Evolutionary conservation across 2,329 filamentous ascomycete genomes (phyloP), one percentile per base, ranked within the genome.

Genomic region (Botryosphaeria dothidea): DNA sequence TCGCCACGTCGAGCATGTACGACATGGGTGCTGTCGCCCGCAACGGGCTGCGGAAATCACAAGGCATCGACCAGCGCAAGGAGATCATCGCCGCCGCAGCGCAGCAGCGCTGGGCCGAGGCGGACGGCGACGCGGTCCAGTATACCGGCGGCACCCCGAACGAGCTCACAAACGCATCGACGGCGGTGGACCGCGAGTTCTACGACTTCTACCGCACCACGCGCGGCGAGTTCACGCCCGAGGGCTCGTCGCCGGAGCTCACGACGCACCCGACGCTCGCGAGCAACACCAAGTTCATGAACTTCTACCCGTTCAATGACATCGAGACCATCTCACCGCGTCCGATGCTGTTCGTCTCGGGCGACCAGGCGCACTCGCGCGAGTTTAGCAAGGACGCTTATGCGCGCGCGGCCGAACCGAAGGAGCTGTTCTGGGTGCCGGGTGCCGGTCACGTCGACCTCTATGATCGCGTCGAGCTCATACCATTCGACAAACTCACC

Each of bases 381-480:
- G 71, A 73, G 65, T 74, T 72, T 58, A 74, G 71, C n/a, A 66
- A 72, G 52, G 65, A 71, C 29, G 73, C 72, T 1, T 74, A 71
- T 46, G 61, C 51, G 1, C 66, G 43, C 34, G 73, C 68, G 54
- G 72, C n/a, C 17, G 74, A 79, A 65, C 77, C 77, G 7, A 79
- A 78, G 69, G 76, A 79, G 67, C 38, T 79, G 52, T 7, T 73
- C 6, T 76, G 73, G 73, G 64, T 79, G 0, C 52, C 71, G 0
- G 69, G 73, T 1, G 73, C 75, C 8, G 73, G 74, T 2, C 76
- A 79, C 52, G 74, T 74, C 2, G 77, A 78, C 45, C 69, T 79
- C 3, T 79, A 79, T 38, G 77, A 79, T 66, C 75, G 75, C 1
- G 69, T 72, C 1, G 73, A 73, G 2, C 71, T 78, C 17, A 78